These are phyloP conservation scores for Didymella segeticola DNA, from an alignment of 2,329 filamentous ascomycete genomes.

Conservation along the genomic window DNA sequence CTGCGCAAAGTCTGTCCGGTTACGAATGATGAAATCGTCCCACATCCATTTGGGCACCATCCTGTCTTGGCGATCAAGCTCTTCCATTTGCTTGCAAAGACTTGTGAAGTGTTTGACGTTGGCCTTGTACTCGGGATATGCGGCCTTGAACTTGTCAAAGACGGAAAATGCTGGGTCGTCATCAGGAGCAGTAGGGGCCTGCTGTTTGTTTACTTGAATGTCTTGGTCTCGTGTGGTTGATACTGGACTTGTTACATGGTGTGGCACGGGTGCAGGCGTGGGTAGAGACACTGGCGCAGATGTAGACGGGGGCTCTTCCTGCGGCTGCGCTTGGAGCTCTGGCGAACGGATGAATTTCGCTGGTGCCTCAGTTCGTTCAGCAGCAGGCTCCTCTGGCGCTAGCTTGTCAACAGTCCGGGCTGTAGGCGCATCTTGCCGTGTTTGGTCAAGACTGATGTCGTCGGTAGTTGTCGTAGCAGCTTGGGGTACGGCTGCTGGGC, in stretches of 20 bases:
- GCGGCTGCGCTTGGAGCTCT: neutral
- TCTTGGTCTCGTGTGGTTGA: neutral
- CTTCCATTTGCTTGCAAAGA: slow-evolving; percentile 37
- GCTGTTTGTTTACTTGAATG: neutral
- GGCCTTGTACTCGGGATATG: slow-evolving; percentile 48
- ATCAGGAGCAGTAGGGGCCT: neutral
- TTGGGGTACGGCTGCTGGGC: neutral
- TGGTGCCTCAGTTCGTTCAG: neutral
- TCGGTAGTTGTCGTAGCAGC: neutral
- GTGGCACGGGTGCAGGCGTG: neutral
- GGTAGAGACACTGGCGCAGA: neutral
- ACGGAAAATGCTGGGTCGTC: neutral
- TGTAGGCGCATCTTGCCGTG: neutral
- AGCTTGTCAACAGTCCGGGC: neutral
- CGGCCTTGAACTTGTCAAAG: slow-evolving; percentile 37
- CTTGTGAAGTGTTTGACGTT: slow-evolving; percentile 41
- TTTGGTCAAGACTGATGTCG: neutral
- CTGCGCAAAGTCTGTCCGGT: slow-evolving; percentile 39
- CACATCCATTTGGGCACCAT: slow-evolving; percentile 48
- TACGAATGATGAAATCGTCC: slow-evolving; percentile 50
- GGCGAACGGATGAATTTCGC: neutral
- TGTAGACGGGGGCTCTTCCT: neutral
- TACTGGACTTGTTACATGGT: neutral
- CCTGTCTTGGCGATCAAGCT: slow-evolving; percentile 37
- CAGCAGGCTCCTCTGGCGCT: neutral